These are phyloP conservation scores for Cercospora citrullina DNA, from an alignment of 2,329 filamentous ascomycete genomes.

Conservation along the genomic window DNA sequence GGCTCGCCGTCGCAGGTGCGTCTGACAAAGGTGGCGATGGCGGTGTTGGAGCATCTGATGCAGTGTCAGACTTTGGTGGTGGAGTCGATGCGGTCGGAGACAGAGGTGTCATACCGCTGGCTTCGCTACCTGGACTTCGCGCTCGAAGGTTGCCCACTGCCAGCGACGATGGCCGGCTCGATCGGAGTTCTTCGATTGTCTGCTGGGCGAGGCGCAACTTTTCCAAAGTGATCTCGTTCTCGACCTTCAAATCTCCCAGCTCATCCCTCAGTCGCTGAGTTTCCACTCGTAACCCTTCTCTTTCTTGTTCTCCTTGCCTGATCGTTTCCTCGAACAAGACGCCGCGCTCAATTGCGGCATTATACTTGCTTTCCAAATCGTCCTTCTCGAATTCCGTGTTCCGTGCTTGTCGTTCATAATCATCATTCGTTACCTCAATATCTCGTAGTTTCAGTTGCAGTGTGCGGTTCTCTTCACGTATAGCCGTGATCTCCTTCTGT, in stretches of 20 bases:
- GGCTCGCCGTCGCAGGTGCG: constrained; percentile 60
- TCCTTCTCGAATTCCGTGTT: constrained; percentile 85
- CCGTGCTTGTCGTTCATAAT: constrained; percentile 93
- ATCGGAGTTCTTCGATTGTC: constrained; percentile 51
- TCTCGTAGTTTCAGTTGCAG: constrained; percentile 84
- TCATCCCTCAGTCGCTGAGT: constrained; percentile 87
- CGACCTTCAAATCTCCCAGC: constrained; percentile 87
- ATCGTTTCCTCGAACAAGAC: constrained; percentile 97
- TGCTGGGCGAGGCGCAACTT: constrained; percentile 75
- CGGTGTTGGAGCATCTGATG: constrained; percentile 73
- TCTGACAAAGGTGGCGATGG: constrained; percentile 95
- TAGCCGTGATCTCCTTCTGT: constrained; percentile 91
- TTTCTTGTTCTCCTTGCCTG: constrained; percentile 84
- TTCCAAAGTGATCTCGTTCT: constrained; percentile 90
- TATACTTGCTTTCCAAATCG: constrained; percentile 96
- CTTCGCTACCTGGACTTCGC: constrained; percentile 53
- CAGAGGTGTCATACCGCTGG: constrained; percentile 71
- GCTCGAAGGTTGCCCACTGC: constrained; percentile 47
- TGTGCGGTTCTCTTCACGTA: constrained; percentile 80
- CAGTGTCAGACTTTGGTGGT: constrained; percentile 66
- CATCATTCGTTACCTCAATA: constrained; percentile 96
- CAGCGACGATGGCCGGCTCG: constrained; percentile 53
- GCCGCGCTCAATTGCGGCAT: constrained; percentile 84
- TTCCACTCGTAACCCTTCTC: constrained; percentile 85
- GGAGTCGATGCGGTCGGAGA: constrained; percentile 89